Base-by-base conservation (phyloP, 2,329 filamentous ascomycete species). In the Waltergamsia citrina region DNA sequence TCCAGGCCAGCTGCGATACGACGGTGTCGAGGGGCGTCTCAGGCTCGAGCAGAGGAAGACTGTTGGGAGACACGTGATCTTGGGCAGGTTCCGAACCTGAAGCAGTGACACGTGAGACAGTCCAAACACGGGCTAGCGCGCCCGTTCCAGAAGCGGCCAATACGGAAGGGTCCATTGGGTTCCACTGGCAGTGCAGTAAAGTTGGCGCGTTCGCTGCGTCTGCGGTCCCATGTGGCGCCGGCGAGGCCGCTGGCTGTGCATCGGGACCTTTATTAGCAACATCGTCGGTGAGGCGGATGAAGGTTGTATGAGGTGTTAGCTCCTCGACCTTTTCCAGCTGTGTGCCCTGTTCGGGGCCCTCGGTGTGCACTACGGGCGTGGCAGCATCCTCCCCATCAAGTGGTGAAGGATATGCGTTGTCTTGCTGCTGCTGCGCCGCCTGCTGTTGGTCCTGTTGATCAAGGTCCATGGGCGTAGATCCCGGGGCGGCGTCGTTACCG, bases 61-160 rank as follows among this genome's bases (percentile, higher is more conserved):
- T 51, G 37, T 46, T 42, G 25, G 50, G 53, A 40, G 57, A 53
- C 55, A 60, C 60, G 56, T 58, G 57, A 57, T 65, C 60, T 35
- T 51, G 47, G 34, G 52, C 52, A 28, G 53, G 47, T 33, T 59
- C 57, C 41, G 62, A 48, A 44, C 59, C 58, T 40, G 62, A 49
- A 45, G 61, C 59, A 47, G 65, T 57, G 51, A 62, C 63, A 67
- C 68, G 69, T 54, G 70, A 68, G 46, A 80, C 56, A 41, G 71
- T 78, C 75, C 76, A 80, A 60, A 80, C 67, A 43, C 75, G 74
- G 65, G 75, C 76, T 73, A 80, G 73, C 59, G 75, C 73, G 65
- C 80, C 76, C 54, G 74, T 79, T 49, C 76, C 76, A 62, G 72
- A 74, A 65, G 74, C 74, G 57, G 74, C 76, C 66, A 81, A 65